Evolutionary conservation across 805 yeast species (phyloP).

Genomic region (Metschnikowia shivogae): DNA sequence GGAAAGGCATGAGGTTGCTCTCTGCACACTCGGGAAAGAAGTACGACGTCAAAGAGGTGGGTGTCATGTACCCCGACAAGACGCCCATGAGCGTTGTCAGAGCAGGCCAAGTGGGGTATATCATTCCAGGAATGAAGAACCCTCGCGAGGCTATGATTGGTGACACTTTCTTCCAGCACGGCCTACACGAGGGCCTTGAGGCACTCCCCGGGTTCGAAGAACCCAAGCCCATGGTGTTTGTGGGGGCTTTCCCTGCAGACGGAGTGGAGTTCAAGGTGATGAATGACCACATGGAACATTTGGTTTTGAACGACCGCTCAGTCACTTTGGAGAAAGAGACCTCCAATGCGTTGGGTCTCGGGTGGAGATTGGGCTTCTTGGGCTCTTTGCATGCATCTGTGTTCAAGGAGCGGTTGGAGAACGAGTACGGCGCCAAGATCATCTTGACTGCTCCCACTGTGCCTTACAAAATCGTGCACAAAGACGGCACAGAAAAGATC

Average conservation of each 20-base stretch:
- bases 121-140: slow-evolving; percentile 91
- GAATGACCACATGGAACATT: slow-evolving; percentile 84
- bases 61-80: slow-evolving; percentile 92
- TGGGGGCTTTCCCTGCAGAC: slow-evolving; percentile 96
- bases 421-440: slow-evolving; percentile 89
- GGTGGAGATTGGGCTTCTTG: slow-evolving; percentile 94
- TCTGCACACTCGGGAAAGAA: slow-evolving; percentile 73
- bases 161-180: slow-evolving; percentile 73
- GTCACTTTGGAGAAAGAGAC: slow-evolving; percentile 88
- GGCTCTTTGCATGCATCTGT: slow-evolving; percentile 96
- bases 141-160: slow-evolving; percentile 86
- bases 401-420: slow-evolving; percentile 84
- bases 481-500: slow-evolving; percentile 58
- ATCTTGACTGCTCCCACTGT: slow-evolving; percentile 95
- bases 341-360: slow-evolving; percentile 92
- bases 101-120: slow-evolving; percentile 94
- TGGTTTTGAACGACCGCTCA: slow-evolving; percentile 87
- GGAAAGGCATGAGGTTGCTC: slow-evolving; percentile 68
- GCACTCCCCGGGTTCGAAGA: slow-evolving; percentile 94
- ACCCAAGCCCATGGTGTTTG: slow-evolving; percentile 97
- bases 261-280: slow-evolving; percentile 83
- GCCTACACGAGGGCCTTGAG: slow-evolving; percentile 52
- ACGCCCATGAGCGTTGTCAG: slow-evolving; percentile 55
- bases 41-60: slow-evolving; percentile 89
- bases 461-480: slow-evolving; percentile 74